Evolutionary conservation across 2,329 filamentous ascomycete species (phyloP), one percentile per base, ranked within the genome.

Genomic region (Xylariaceae sp.): DNA sequence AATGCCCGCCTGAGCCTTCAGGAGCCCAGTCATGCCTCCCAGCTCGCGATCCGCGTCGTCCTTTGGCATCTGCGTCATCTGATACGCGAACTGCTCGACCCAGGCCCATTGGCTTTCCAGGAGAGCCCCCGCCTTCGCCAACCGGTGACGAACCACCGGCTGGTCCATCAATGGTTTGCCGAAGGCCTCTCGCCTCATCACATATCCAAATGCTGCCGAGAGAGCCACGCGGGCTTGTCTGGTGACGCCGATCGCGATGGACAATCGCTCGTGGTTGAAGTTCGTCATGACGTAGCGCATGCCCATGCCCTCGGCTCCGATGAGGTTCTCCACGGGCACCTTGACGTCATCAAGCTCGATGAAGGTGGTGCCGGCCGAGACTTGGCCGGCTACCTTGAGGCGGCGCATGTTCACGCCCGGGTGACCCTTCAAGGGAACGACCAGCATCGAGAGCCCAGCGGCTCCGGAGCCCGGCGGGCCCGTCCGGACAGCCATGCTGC

Each of bases 281-380:
- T 89, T 87, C 40, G 78, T 83, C 82, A 86, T 87, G 55, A 85
- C 77, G 56, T 86, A 85, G 44, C 70, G 74, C 83, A 89, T 88
- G 4, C 85, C 85, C 54, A 76, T 67, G 9, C 83, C 84, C 60
- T 89, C 85, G 16, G 70, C 52, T 3, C 85, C 85, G 43, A 89
- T 78, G 7, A 89, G 63, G 56, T 89, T 88, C 54, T 77, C 75
- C 0, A 79, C 73, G 0, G 84, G 84, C 1, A 89, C 85, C 43
- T 78, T 73, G 16, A 89, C 85, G 39, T 89, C 83, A 53, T 88
- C 84, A 1, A 89, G 71, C 57, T 87, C 83, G 52, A 89, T 88
- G 61, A 79, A 89, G 0, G 85, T 87, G 1, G 85, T 89, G 2
- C 85, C 85, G 1, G 78, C 78, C 1, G 73, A 72, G 33, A 78